Conservation (phyloP, 1,139 yeast genomes). For the Hansenula anomala region DNA sequence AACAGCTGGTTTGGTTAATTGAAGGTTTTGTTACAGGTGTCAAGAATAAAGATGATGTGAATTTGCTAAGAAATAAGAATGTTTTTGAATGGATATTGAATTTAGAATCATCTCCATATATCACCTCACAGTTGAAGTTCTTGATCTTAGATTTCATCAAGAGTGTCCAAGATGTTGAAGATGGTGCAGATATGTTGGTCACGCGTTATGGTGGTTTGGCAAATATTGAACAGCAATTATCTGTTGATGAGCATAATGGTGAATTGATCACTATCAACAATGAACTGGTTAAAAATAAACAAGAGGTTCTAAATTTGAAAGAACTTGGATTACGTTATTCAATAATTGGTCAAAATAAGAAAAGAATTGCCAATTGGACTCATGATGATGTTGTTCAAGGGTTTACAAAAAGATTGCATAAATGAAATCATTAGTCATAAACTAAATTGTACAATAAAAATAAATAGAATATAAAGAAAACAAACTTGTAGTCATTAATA, state of each 20-base stretch:
- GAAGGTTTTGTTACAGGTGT: conserved; percentile 42
- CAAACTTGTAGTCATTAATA: not conserved
- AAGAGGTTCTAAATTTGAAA: conserved; percentile 26
- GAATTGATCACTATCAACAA: not conserved
- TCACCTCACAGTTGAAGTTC: conserved; percentile 35
- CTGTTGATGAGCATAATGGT: conserved; percentile 8
- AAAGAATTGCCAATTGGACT: conserved; percentile 61
- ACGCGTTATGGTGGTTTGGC: conserved; percentile 60
- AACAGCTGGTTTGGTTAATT: conserved; percentile 66
- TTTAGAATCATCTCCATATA: conserved; percentile 45
- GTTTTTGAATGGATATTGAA: conserved; percentile 67
- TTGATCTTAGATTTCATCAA: conserved; percentile 40
- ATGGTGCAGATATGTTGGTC: conserved; percentile 57
- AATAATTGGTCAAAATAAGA: conserved; percentile 37
- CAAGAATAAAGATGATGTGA: conserved; percentile 44
- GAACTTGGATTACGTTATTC: conserved; percentile 45
- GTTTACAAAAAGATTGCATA: conserved; percentile 39
- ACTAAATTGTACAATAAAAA: too few relatives aligned
- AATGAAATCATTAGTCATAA: not conserved
- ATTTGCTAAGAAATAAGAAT: conserved; percentile 44
- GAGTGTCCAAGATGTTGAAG: conserved; percentile 47
- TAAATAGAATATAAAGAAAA: too few relatives aligned
- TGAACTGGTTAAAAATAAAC: conserved; percentile 8
- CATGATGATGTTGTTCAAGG: conserved; percentile 41
- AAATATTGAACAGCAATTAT: conserved; percentile 39